Evolutionary conservation across 768 basidiomycete genomes (phyloP).

Genomic region (Pleurotus cornucopiae): DNA sequence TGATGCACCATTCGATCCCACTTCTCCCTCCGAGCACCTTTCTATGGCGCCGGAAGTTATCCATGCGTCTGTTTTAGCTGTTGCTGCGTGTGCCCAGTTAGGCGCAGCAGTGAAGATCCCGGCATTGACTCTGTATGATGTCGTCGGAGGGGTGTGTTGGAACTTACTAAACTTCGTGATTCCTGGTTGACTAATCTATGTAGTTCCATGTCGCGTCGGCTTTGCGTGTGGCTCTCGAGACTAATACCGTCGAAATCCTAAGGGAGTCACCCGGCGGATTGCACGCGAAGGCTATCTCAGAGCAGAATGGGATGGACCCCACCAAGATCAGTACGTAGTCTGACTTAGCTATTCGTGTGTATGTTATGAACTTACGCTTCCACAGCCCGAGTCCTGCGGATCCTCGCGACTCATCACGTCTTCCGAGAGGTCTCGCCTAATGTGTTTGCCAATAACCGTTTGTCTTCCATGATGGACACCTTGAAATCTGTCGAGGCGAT

Average conservation of each 20-base stretch:
- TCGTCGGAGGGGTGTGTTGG: background rate
- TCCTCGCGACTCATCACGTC: constrained; percentile 30
- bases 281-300: constrained; percentile 29
- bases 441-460: constrained; percentile 30
- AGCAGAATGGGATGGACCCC: constrained; percentile 21
- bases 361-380: background rate
- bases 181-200: constrained; percentile 9
- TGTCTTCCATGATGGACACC: constrained; percentile 27
- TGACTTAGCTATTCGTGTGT: background rate
- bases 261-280: constrained; percentile 18
- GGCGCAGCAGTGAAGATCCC: constrained; percentile 13
- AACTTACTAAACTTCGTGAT: background rate
- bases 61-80: constrained; percentile 13
- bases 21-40: constrained; percentile 13
- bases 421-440: constrained; percentile 29
- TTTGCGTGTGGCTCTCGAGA: constrained; percentile 10
- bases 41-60: constrained; percentile 11
- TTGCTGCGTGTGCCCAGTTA: constrained; percentile 23
- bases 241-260: constrained; percentile 1
- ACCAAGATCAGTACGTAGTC: constrained; percentile 24
- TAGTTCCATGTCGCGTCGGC: constrained; percentile 10
- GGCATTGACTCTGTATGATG: constrained; percentile 5
- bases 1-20: constrained; percentile 20
- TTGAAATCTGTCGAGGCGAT: constrained; percentile 22
- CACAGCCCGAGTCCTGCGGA: constrained; percentile 28